A percentile compares a stretch with the other conserved stretches of the same genome.
phyloP scores from a whole-genome alignment of 495 filamentous ascomycete genomes.

The Clohesyomyces aquaticus region DNA sequence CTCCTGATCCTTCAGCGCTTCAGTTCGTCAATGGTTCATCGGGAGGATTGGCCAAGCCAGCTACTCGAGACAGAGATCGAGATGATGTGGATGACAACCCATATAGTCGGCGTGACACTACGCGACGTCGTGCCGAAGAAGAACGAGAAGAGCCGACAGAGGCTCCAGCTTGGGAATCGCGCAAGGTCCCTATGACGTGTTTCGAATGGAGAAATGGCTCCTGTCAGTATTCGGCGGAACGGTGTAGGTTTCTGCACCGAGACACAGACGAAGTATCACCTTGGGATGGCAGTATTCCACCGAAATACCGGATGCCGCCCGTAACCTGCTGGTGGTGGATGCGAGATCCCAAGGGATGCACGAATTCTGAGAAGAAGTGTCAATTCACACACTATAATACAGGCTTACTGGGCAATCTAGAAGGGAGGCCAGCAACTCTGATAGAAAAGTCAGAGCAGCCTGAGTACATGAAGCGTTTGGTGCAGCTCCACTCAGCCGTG shows the following conservation, averaged over 20 bases:
- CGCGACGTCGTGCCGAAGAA: neutral
- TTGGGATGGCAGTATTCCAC: conserved; percentile 21
- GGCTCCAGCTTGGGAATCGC: conserved; percentile 3
- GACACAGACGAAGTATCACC: conserved; percentile 6
- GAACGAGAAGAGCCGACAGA: neutral
- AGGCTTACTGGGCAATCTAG: conserved; percentile 4
- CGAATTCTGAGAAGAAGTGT: conserved; percentile 13
- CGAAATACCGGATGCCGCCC: conserved; percentile 19
- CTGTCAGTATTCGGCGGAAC: conserved; percentile 23
- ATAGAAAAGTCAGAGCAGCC: conserved; percentile 1
- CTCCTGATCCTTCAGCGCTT: conserved; percentile 21
- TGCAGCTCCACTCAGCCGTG: neutral
- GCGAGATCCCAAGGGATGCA: conserved; percentile 4
- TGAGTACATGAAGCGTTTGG: neutral
- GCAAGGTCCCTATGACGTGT: conserved; percentile 36
- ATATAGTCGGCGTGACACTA: conserved; percentile 19
- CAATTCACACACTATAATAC: conserved; percentile 25
- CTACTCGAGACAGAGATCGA: neutral
- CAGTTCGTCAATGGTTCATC: conserved; percentile 21
- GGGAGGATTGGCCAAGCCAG: neutral
- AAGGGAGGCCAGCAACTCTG: neutral
- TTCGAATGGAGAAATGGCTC: conserved; percentile 28
- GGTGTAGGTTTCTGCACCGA: conserved; percentile 35
- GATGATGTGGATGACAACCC: neutral
- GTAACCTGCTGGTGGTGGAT: conserved; percentile 32